Conservation (phyloP, 2,329 filamentous ascomycete species). For the Fusarium concolor region DNA sequence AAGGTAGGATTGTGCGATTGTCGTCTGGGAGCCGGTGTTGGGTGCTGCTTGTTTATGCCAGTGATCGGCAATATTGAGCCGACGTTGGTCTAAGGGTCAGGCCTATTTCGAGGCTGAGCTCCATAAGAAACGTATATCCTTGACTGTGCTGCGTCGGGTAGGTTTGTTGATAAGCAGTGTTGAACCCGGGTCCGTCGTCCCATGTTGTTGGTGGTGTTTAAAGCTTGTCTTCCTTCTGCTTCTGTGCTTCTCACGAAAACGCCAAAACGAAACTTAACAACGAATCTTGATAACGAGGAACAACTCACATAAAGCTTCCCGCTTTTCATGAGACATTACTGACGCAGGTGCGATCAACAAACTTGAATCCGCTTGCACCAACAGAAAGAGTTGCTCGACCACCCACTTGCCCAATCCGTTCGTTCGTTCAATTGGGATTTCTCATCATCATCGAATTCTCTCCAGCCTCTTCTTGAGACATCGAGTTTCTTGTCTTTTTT, state of each 20-base stretch:
- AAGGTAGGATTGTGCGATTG: not conserved
- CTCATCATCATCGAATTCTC: slow-evolving; percentile 9
- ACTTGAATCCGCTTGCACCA: slow-evolving; percentile 5
- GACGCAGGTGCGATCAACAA: slow-evolving; percentile 18
- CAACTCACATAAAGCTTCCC: slow-evolving; percentile 14
- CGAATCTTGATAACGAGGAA: not conserved
- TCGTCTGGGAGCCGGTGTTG: not conserved
- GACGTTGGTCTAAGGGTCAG: slow-evolving; percentile 16
- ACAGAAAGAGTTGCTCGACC: slow-evolving; percentile 5
- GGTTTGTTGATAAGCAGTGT: slow-evolving; percentile 20
- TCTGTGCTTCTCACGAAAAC: not conserved
- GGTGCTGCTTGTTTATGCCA: not conserved
- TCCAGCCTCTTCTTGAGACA: slow-evolving; percentile 1
- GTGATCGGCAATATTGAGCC: slow-evolving; percentile 28
- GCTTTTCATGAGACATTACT: slow-evolving; percentile 14
- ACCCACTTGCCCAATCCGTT: slow-evolving; percentile 26
- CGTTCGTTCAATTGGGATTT: slow-evolving; percentile 1
- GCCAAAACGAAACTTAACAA: not conserved
- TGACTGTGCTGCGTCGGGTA: not conserved
- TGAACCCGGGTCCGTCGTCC: not conserved
- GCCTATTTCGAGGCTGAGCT: slow-evolving; percentile 30
- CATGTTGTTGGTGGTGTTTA: not conserved
- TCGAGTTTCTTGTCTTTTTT: slow-evolving; percentile 1
- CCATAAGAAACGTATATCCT: slow-evolving; percentile 23
- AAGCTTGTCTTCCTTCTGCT: not conserved